Conservation (phyloP, 768 basidiomycete genomes). For the Phlebiopsis flavidoalba region DNA sequence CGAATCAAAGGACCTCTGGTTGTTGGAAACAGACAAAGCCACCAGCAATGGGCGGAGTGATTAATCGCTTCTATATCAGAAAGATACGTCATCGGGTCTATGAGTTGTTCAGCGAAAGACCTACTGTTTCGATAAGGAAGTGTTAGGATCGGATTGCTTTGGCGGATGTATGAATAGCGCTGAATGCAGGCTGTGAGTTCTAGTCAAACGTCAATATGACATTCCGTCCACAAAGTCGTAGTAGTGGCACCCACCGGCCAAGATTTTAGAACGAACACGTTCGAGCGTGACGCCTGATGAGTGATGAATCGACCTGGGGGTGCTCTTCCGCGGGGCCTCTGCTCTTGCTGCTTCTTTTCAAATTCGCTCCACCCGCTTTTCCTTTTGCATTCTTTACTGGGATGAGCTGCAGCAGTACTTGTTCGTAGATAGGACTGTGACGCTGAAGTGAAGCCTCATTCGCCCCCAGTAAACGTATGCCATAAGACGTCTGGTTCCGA, state of each 20-base stretch:
- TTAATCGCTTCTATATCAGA: slow-evolving; percentile 13
- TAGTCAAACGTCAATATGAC: slow-evolving; percentile 19
- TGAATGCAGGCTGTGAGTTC: slow-evolving; percentile 47
- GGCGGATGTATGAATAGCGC: slow-evolving; percentile 59
- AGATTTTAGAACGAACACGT: slow-evolving; percentile 43
- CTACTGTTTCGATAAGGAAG: slow-evolving; percentile 39
- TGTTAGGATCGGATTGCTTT: slow-evolving; percentile 64
- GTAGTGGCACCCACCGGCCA: slow-evolving; percentile 49
- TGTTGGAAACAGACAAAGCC: slow-evolving; percentile 5
- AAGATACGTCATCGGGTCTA: background rate
- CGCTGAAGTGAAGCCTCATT: slow-evolving; percentile 49
- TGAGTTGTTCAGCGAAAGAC: slow-evolving; percentile 12
- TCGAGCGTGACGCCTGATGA: slow-evolving; percentile 52
- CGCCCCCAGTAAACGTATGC: slow-evolving; percentile 47
- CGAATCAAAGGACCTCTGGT: slow-evolving; percentile 46
- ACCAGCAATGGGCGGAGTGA: slow-evolving; percentile 4
- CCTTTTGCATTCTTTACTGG: slow-evolving; percentile 34
- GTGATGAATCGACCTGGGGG: slow-evolving; percentile 41
- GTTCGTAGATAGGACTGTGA: slow-evolving; percentile 29
- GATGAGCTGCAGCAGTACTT: slow-evolving; percentile 30
- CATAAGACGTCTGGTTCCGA: slow-evolving; percentile 51
- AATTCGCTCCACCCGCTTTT: slow-evolving; percentile 28
- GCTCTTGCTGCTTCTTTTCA: too few relatives aligned
- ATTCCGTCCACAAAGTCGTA: background rate
- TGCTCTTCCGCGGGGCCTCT: slow-evolving; percentile 35